Evolutionary conservation across 2,329 filamentous ascomycete genomes (phyloP), one percentile per base, ranked within the genome.

Genomic region (Claviceps purpurea): DNA sequence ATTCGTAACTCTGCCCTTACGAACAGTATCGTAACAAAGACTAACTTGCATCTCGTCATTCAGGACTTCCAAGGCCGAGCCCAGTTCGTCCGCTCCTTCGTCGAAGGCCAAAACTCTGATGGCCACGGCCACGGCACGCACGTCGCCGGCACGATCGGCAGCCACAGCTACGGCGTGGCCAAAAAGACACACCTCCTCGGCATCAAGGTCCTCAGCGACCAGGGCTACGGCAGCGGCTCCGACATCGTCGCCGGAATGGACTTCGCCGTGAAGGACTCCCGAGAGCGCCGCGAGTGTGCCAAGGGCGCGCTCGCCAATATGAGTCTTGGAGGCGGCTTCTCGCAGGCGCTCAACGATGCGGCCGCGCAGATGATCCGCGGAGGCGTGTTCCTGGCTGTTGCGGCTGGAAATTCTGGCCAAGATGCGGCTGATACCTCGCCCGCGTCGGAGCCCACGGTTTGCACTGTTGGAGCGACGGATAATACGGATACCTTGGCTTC

Each of bases 381-480:
- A 0, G 76, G 76, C 13, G 65, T 78, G 52, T 76, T 77, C 58
- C 66, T 78, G 39, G 76, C 72, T 48, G 76, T 78, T 11, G 77
- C 77, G 2, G 77, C 77, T 18, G 78, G 77, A 44, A 81, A 81
- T 60, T 64, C 69, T 7, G 66, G 65, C 51, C 58, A 57, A 22
- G 66, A 78, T 54, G 73, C 75, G 1, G 56, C 63, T 20, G 65
- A 63, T 56, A 70, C 60, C 51, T 78, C 75, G 1, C 74, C 75
- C 2, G 73, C 74, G 22, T 75, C 71, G 0, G 72, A 72, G 57
- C 53, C 69, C 3, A 64, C 60, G 26, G 76, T 69, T 34, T 76
- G 76, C 63, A 79, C 76, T 1, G 74, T 79, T n/a, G 76, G 73
- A n/a, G 72, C 75, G 30, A 74, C 69, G 40, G 64, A 67, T 43